Evolutionary conservation across 1,139 yeast species (phyloP), one percentile per base, ranked within the genome.

Genomic region (Yamadazyma sp.): DNA sequence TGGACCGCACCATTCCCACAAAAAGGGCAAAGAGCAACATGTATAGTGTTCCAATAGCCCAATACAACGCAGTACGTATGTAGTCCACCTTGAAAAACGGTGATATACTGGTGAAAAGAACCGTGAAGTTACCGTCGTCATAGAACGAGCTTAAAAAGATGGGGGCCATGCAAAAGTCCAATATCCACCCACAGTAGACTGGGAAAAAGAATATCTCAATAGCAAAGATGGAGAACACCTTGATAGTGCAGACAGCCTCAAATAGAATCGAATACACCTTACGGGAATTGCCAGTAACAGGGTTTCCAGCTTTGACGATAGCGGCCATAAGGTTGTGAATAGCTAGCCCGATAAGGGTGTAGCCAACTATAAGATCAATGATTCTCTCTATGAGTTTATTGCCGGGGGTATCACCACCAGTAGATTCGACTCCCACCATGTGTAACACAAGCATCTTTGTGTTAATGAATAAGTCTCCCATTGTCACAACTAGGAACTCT

Each of bases 11-110:
- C 88, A 89, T 83, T 5, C 95, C 87, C 27, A 92, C 90, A 61
- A 80, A 92, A 35, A 85, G 65, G 1, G 97, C 96, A 63, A 92
- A 82, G 52, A 80, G 70, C 46, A 85, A 81, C 97, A 94, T 90
- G 63, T 88, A 92, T 15, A 74, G 52, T 0, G 96, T 88, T 8
- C 98, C 98, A 25, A 75, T 49, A 3, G 71, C 64, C 96, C 97
- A 90, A 49, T 82, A 82, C 1, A 64, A 29, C 4, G 58, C 47
- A 1, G 53, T 40, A 21, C 61, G 43, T 5, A 59, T 39, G 40
- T 57, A 60, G 30, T 53, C 48, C 9, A 53, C 47, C 36, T 54
- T 57, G 13, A 61, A 48, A 10, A 49, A 35, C 6, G 52, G 54
- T 21, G 46, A 44, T 11, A 52, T 38, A 9, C 69, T 51, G 12